Evolutionary conservation across 495 filamentous ascomycete species (phyloP), one percentile per base, ranked within the genome.

Genomic region (Oidiodendron maius): DNA sequence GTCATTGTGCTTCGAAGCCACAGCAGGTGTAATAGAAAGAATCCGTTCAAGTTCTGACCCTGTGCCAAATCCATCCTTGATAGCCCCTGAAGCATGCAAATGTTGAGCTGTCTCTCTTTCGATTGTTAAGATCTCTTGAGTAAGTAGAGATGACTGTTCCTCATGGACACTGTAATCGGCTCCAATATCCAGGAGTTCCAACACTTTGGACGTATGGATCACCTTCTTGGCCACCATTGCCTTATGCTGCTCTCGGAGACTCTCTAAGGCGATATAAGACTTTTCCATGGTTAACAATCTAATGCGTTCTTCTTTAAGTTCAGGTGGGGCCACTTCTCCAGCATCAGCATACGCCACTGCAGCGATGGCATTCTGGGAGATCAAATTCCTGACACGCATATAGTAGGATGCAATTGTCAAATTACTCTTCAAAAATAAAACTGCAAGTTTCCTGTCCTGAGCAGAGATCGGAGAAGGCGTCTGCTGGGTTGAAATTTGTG

Each of bases 41-140:
- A 23, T 15, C 8, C 16, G 32, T 10, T 44, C 24, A 10, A n/a
- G 13, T 4, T 46, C 40, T 13, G 18, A 42, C 2, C 37, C 52
- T 13, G 50, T 54, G 4, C 53, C 57, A 47, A 54, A 57, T 5
- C 51, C 57, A 48, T 60, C 57, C 3, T 52, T 46, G 12, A 60
- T 40, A 2, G 53, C 56, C 18, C 52, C 55, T 18, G 59, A 58
- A 11, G 30, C 25, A 23, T 46, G 48, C 21, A 61, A 41, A 20
- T 48, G 32, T 8, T 40, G 46, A 0, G 42, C 35, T 12, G 56
- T 38, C n/a, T 58, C 48, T 12, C 41, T 54, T 40, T 55, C 50
- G 16, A 53, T 34, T 6, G 24, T 34, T 12, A 44, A 37, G 25
- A 61, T 53, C 12, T 55, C 44, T 21, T 21, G 18, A 10, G 36